Percentiles rank a stretch among this genome's conserved stretches.
Conservation (phyloP, 805 yeast species). For the Candida rishiriensis region DNA sequence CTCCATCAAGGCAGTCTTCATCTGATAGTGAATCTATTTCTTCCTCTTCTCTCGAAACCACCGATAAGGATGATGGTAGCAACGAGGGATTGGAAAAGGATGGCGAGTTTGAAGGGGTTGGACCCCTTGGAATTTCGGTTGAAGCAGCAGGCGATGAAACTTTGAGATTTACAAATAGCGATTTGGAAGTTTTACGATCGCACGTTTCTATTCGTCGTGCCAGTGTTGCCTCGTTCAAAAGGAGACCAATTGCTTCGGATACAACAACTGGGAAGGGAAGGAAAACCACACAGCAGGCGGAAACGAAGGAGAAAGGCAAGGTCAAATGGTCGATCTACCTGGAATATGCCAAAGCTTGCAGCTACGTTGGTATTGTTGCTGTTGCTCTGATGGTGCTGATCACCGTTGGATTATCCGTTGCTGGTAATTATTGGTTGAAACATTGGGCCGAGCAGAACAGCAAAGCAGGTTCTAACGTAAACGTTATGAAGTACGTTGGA, state of each 20-base stretch:
- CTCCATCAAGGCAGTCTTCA: background rate
- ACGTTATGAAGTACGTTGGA: conserved; percentile 43
- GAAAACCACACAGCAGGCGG: conserved; percentile 44
- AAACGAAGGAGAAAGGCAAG: conserved; percentile 54
- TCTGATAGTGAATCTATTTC: conserved; percentile 1
- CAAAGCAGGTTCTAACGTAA: conserved; percentile 37
- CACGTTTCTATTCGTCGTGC: conserved; percentile 48
- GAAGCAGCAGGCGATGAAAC: conserved; percentile 18
- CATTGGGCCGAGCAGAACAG: conserved; percentile 60
- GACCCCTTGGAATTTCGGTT: conserved; percentile 8
- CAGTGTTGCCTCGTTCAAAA: conserved; percentile 55
- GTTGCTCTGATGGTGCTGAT: conserved; percentile 31
- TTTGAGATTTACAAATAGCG: conserved; percentile 6
- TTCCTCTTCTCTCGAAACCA: conserved; percentile 2
- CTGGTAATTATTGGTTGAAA: conserved; percentile 61
- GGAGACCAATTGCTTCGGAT: conserved; percentile 28
- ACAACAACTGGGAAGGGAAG: conserved; percentile 22
- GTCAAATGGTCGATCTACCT: conserved; percentile 51
- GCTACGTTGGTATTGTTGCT: conserved; percentile 41
- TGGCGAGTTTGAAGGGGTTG: conserved; percentile 9
- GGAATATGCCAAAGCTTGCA: conserved; percentile 58
- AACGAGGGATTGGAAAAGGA: conserved; percentile 6
- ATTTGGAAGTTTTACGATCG: conserved; percentile 11
- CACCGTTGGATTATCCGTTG: conserved; percentile 28
- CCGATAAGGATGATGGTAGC: conserved; percentile 9